These are phyloP conservation scores for Dorcoceras hygrometricum DNA, from an alignment of 257 asterid genomes.

Conservation along the genomic window DNA sequence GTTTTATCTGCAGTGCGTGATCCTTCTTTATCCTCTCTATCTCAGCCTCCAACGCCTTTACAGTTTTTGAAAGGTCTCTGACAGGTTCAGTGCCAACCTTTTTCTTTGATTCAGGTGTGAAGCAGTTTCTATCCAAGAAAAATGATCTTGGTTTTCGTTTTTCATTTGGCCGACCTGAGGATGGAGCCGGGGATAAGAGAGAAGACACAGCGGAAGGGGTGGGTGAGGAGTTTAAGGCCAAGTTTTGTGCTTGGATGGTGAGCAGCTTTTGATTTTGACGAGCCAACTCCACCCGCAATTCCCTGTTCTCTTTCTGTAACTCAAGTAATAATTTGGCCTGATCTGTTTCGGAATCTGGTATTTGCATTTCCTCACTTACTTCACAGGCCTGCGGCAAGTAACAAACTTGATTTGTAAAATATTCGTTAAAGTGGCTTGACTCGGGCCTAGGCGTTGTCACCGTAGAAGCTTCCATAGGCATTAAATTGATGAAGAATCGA, in stretches of 20 bases:
- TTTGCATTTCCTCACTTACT: slow-evolving; percentile 48
- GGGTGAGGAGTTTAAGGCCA: slow-evolving; percentile 53
- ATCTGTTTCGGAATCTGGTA: slow-evolving; percentile 50
- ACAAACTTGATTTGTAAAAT: background rate
- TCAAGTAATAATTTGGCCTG: slow-evolving; percentile 57
- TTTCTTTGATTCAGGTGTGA: slow-evolving; percentile 54
- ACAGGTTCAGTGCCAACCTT: slow-evolving; percentile 33
- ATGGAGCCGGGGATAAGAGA: slow-evolving; percentile 38
- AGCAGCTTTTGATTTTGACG: slow-evolving; percentile 53
- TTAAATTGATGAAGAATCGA: background rate
- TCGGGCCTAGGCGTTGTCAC: background rate
- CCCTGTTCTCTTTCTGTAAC: slow-evolving; percentile 60
- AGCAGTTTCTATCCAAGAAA: slow-evolving; percentile 44
- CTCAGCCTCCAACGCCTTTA: slow-evolving; percentile 49
- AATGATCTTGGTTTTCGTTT: slow-evolving; percentile 40
- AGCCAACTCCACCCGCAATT: slow-evolving; percentile 51
- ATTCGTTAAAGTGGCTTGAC: background rate
- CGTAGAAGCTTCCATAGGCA: background rate
- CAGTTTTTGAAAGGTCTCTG: slow-evolving; percentile 35
- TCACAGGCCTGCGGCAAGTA: slow-evolving; percentile 37
- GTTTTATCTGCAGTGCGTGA: slow-evolving; percentile 45
- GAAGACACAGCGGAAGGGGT: slow-evolving; percentile 42
- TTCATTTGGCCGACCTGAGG: slow-evolving; percentile 36
- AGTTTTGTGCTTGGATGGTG: slow-evolving; percentile 48
- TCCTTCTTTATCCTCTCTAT: slow-evolving; percentile 52